Base-by-base conservation (phyloP, 768 basidiomycete genomes). In the Crassisporium funariophilum region DNA sequence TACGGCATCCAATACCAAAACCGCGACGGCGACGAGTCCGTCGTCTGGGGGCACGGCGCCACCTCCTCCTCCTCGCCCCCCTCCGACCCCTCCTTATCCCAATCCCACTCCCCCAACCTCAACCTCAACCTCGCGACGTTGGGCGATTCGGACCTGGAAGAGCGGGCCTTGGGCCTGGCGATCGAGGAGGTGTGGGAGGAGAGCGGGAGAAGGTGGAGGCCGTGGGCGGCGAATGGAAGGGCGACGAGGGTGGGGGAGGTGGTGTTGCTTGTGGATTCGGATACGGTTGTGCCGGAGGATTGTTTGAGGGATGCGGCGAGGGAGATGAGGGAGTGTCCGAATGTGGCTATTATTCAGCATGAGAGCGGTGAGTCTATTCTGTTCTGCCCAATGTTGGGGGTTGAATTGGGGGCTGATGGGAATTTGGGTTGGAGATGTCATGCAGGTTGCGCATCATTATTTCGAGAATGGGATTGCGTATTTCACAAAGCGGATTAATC, bases 391-490 rank as follows among this genome's bases (percentile, higher is more conserved):
- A 45, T 21, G 43, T 20, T 24, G 33, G 8, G 9, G 7, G 24
- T n/a, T 24, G 20, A 21, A 13, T 12, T 33, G 47, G 23, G 19
- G 39, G 21, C 23, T 15, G n/a, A 25, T 17, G 31, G 13, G 11
- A 25, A 34, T 37, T 19, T 27, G 1, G 23, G 20, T 31, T 31
- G 10, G 65, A 62, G 86, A 88, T 57, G 89, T 92, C 36, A 86
- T 91, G 83, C 86, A 91, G 64, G 87, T 91, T 47, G 88, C 81
- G 0, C 73, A 84, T 60, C 87, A 92, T 63, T 94, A 89, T 65
- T 94, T 95, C 58, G 92, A 95, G 66, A 92, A 91, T 57, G 88
- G 86, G 56, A 82, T 93, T 52, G 79, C 90, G 11, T 86, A 84
- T 65, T 93, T 94, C 67, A 92, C 91, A 13, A 77, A 79, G 50